These are phyloP conservation scores for Trichosporon faecale DNA, from an alignment of 1,284 basidiomycete genomes.

Conservation along the genomic window DNA sequence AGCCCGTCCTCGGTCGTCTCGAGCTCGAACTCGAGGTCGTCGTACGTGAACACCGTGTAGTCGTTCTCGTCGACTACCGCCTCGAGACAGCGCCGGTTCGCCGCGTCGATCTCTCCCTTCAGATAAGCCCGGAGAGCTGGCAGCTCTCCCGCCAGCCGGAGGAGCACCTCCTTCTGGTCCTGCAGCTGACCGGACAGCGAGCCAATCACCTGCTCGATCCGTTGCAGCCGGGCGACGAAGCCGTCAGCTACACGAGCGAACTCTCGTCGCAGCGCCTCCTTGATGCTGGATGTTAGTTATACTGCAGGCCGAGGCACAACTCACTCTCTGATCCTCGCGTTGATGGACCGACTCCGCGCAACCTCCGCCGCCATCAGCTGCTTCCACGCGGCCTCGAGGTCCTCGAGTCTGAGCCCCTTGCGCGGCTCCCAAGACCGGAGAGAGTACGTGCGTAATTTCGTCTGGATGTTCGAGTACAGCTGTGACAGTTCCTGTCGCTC, in stretches of 20 bases:
- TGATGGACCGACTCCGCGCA: slow-evolving; percentile 74
- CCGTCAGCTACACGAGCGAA: slow-evolving; percentile 82
- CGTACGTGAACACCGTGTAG: slow-evolving; percentile 84
- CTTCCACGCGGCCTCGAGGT: slow-evolving; percentile 78
- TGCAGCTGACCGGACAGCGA: slow-evolving; percentile 64
- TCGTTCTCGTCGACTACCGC: slow-evolving; percentile 98
- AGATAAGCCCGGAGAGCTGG: slow-evolving; percentile 34
- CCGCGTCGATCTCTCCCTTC: slow-evolving; percentile 32
- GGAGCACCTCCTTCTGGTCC: slow-evolving; percentile 44
- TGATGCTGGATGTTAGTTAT: too few species aligned
- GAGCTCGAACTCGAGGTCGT: slow-evolving; percentile 88
- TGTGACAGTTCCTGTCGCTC: slow-evolving; percentile 86
- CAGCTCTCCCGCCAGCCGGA: slow-evolving; percentile 32
- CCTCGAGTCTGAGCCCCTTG: slow-evolving; percentile 64
- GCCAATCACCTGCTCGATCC: slow-evolving; percentile 71
- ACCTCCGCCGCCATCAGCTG: slow-evolving; percentile 71
- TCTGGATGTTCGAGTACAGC: slow-evolving; percentile 89
- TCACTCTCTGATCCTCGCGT: slow-evolving; percentile 85
- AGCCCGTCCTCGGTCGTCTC: slow-evolving; percentile 77
- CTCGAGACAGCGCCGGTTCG: slow-evolving; percentile 72
- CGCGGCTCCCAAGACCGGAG: slow-evolving; percentile 79
- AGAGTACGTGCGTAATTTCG: slow-evolving; percentile 87
- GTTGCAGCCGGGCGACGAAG: slow-evolving; percentile 70
- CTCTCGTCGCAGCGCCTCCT: slow-evolving; percentile 76
- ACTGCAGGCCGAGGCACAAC: too few species aligned